Evolutionary conservation across 2,329 filamentous ascomycete genomes (phyloP).

Genomic region (Fusarium concolor): DNA sequence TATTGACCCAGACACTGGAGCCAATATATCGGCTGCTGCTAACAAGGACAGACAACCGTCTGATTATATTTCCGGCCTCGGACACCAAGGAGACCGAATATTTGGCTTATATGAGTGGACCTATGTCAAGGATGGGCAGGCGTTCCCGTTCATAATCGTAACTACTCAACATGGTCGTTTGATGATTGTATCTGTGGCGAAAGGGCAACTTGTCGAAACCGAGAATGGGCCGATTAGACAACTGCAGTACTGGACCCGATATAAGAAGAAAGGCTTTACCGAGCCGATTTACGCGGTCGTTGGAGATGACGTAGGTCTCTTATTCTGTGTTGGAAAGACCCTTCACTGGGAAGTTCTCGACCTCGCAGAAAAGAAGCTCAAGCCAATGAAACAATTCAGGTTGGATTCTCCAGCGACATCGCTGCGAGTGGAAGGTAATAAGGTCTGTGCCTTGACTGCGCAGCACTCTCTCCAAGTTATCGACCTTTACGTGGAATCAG

Average conservation of each 20-base stretch:
- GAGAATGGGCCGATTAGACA: constrained; percentile 30
- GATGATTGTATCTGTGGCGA: constrained; percentile 64
- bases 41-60: constrained; percentile 56
- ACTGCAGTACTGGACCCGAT: constrained; percentile 66
- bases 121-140: constrained; percentile 66
- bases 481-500: constrained; percentile 57
- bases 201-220: constrained; percentile 15
- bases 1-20: constrained; percentile 66
- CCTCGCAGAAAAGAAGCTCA: constrained; percentile 62
- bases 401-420: constrained; percentile 66
- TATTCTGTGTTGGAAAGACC: constrained; percentile 64
- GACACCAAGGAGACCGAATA: constrained; percentile 68
- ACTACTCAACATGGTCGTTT: constrained; percentile 66
- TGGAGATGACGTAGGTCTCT: constrained; percentile 65
- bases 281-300: constrained; percentile 67
- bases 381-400: constrained; percentile 57
- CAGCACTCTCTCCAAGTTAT: constrained; percentile 68
- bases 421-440: constrained; percentile 60
- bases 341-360: constrained; percentile 70
- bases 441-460: constrained; percentile 63
- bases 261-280: constrained; percentile 59
- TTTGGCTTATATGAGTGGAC: constrained; percentile 73
- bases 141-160: constrained; percentile 72
- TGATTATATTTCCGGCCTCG: constrained; percentile 67
- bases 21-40: constrained; percentile 60